Base-by-base conservation (phyloP, 2,329 filamentous ascomycete genomes). In the Aspergillus persii region DNA sequence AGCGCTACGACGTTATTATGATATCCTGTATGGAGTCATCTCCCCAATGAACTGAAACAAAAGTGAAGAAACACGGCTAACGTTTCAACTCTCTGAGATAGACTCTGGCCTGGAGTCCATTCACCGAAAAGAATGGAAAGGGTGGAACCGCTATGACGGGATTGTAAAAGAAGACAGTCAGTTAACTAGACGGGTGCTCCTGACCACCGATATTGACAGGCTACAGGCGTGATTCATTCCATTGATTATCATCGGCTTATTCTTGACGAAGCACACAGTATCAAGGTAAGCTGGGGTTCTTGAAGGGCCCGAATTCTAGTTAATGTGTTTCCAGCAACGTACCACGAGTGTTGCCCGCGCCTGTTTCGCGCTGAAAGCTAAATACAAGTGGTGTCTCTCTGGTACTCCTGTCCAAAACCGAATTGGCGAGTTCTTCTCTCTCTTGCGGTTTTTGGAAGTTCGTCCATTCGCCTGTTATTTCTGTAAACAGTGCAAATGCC, bases 361-460 rank as follows among this genome's bases (percentile, higher is more conserved):
- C 46, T 98, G 94, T 74, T 98, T 98, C 72, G 92, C 93, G 1
- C 81, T 99, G 47, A 88, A 92, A 61, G 90, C 90, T 18, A 87
- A 84, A 18, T 96, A 95, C 77, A 96, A 96, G 68, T 98, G 95
- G 92, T 99, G 95, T 72, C 81, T 99, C 60, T 95, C 91, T 15
- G 95, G 95, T 8, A 99, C 95, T 1, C 95, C 95, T 0, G 86
- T 99, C 1, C 95, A 99, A 74, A 99, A 98, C 71, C 89, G 94
- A 55, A 98, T 98, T 65, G 94, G 95, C 69, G 94, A 98, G 74
- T 96, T 97, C 75, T 97, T 98, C 77, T 98, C 94, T 0, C 81
- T 98, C 26, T 82, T 99, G 57, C 89, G 95, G 2, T 99, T 99
- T 75, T 84, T 99, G 31, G 90, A 96, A 72, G 83, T 97, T 39